Conservation (phyloP, 345 rosid species). For the Boechera divaricarpa region DNA sequence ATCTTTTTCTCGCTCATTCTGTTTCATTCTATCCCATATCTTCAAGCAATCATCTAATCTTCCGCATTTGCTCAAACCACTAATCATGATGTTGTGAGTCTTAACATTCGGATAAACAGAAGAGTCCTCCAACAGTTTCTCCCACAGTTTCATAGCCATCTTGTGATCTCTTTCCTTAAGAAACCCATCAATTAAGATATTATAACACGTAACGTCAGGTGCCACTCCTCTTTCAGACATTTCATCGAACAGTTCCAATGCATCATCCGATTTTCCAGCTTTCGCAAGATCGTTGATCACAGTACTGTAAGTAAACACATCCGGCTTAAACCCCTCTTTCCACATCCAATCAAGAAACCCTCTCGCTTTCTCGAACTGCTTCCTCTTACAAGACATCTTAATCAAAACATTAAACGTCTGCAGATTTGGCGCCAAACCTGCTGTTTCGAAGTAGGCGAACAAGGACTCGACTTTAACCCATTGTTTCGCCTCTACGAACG, state of each 20-base stretch:
- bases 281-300: slow-evolving; percentile 59
- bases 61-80: slow-evolving; percentile 77
- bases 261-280: slow-evolving; percentile 60
- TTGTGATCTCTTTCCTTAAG: slow-evolving; percentile 57
- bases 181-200: slow-evolving; percentile 73
- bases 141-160: slow-evolving; percentile 70
- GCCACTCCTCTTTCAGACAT: slow-evolving; percentile 61
- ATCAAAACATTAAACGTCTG: slow-evolving; percentile 76
- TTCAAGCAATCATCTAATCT: slow-evolving; percentile 67
- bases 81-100: slow-evolving; percentile 85
- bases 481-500: slow-evolving; percentile 59
- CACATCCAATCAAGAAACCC: slow-evolving; percentile 65
- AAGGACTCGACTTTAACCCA: slow-evolving; percentile 67
- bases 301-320: slow-evolving; percentile 67
- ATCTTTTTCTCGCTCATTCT: slow-evolving; percentile 69
- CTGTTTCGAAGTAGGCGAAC: slow-evolving; percentile 54
- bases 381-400: slow-evolving; percentile 73
- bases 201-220: slow-evolving; percentile 75
- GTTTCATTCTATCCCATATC: slow-evolving; percentile 81
- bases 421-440: slow-evolving; percentile 66
- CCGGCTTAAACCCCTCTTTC: slow-evolving; percentile 58
- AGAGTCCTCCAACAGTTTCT: slow-evolving; percentile 55
- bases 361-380: slow-evolving; percentile 61
- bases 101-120: slow-evolving; percentile 72
- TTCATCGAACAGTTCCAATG: slow-evolving; percentile 80